Evolutionary conservation across 768 basidiomycete genomes (phyloP), one percentile per base, ranked within the genome.

Genomic region (Suillus luteus): DNA sequence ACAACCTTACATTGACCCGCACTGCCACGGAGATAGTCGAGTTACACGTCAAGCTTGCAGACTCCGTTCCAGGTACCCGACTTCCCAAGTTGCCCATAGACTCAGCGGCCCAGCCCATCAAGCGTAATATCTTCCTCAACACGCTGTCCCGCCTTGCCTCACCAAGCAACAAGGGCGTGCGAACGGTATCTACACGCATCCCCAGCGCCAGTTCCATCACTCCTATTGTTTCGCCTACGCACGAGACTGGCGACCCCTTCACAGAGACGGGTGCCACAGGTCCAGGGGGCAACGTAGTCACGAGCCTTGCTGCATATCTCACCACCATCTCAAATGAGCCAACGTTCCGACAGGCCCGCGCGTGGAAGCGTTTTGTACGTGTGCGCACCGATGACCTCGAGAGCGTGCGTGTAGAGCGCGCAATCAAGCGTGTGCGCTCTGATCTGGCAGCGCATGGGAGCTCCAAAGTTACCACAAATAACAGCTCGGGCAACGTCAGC

Each of bases 311-410:
- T 6, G 82, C 90, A 22, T 93, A 94, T 75, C 81, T 96, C 64
- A 94, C 93, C 3, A 84, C 86, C 2, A 73, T 95, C 40, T 87
- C 94, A 61, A 93, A 92, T 67, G 83, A 87, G 49, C 76, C 83
- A 5, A 72, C 79, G 4, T 73, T 95, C 48, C 86, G 91, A 41
- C 82, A 84, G 61, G 79, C 86, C 22, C 83, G 87, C 51, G 80
- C 86, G 2, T 96, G 94, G 94, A 91, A 89, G 71, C 85, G 89
- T 17, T 96, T 96, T 69, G 90, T 95, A 62, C 82, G 87, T 54
- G 92, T 95, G 9, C 84, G 94, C 62, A 90, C 87, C 3, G 94
- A 96, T 70, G 95, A 96, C 75, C 76, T 96, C 59, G 89, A 95
- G 79, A 94, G 92, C 68, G 88, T 89, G 7, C 86, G 93, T 51